Evolutionary conservation across 108 stramenopile species (phyloP).

Genomic region (Craspedostauros australis): DNA sequence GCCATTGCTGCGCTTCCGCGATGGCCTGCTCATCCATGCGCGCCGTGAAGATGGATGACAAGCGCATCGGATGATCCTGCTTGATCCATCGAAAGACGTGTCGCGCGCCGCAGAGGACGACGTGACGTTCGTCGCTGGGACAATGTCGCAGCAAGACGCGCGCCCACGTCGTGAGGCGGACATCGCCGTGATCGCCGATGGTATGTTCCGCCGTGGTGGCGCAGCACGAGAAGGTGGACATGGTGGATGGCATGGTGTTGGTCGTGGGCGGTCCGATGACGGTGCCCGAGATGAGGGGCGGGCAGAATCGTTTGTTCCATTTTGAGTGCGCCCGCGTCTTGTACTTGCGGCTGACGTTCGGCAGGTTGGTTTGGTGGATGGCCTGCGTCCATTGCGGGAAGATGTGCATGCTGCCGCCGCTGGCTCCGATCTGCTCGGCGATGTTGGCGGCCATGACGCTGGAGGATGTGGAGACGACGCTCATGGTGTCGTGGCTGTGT

Average conservation of each 20-base stretch:
- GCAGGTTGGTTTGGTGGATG: slow-evolving; percentile 2
- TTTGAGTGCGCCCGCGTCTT: slow-evolving; percentile 2
- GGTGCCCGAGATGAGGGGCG: slow-evolving; percentile 20
- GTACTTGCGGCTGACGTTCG: slow-evolving; percentile 2
- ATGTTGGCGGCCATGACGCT: background rate
- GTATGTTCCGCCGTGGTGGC: background rate
- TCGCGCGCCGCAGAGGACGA: slow-evolving; percentile 34
- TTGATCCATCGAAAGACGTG: slow-evolving; percentile 53
- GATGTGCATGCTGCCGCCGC: slow-evolving; percentile 9
- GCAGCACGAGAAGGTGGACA: slow-evolving; percentile 3
- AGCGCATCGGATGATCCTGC: too few species aligned
- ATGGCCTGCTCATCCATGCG: too few species aligned
- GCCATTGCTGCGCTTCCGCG: too few species aligned
- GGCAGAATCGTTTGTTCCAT: slow-evolving; percentile 17
- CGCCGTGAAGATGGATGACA: too few species aligned
- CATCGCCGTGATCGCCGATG: slow-evolving; percentile 3
- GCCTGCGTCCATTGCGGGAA: slow-evolving; percentile 29
- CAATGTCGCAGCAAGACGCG: slow-evolving; percentile 28
- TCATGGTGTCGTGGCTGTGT: background rate
- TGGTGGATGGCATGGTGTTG: slow-evolving; percentile 5
- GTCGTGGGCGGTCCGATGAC: slow-evolving; percentile 9
- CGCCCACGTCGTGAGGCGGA: slow-evolving; percentile 39
- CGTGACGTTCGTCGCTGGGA: slow-evolving; percentile 13
- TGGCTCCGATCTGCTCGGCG: background rate
- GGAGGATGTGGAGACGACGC: background rate